phyloP scores from a whole-genome alignment of 768 basidiomycete species.

The Pluteus cervinus region DNA sequence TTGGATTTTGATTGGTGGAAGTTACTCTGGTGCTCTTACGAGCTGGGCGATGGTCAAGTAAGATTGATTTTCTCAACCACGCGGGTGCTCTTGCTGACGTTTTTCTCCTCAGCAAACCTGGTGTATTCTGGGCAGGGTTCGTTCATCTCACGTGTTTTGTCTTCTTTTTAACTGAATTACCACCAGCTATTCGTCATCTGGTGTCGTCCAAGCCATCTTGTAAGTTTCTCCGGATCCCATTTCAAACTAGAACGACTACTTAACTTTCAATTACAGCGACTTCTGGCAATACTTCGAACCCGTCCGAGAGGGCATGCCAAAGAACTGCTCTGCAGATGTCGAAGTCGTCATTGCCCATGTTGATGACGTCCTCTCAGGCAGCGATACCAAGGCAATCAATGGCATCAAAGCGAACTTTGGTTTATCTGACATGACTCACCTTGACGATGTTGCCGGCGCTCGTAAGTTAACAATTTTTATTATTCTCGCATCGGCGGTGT shows the following conservation, averaged over 20 bases:
- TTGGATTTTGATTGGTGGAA: constrained; percentile 47
- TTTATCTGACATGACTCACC: constrained; percentile 46
- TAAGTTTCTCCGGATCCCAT: constrained; percentile 14
- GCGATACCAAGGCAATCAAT: constrained; percentile 41
- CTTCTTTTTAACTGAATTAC: too few species aligned
- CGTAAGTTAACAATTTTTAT: too few species aligned
- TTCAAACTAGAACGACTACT: neutral
- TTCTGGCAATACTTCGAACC: constrained; percentile 75
- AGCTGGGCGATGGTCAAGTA: constrained; percentile 70
- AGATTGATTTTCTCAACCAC: constrained; percentile 15
- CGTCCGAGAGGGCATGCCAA: constrained; percentile 59
- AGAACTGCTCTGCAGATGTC: constrained; percentile 71
- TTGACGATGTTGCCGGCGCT: constrained; percentile 63
- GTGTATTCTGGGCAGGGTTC: constrained; percentile 59
- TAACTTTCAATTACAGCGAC: constrained; percentile 27
- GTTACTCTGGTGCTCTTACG: constrained; percentile 45
- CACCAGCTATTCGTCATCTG: constrained; percentile 66
- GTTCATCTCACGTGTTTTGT: too few species aligned
- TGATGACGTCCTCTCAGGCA: constrained; percentile 46
- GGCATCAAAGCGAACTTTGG: constrained; percentile 55
- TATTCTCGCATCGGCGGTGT: too few species aligned
- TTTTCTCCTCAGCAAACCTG: constrained; percentile 63
- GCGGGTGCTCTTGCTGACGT: too few species aligned
- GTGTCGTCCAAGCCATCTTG: constrained; percentile 57
- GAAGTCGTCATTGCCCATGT: constrained; percentile 56